Evolutionary conservation across 176 grass and related monocot genomes (phyloP).

Genomic region (Oryza glaberrima): DNA sequence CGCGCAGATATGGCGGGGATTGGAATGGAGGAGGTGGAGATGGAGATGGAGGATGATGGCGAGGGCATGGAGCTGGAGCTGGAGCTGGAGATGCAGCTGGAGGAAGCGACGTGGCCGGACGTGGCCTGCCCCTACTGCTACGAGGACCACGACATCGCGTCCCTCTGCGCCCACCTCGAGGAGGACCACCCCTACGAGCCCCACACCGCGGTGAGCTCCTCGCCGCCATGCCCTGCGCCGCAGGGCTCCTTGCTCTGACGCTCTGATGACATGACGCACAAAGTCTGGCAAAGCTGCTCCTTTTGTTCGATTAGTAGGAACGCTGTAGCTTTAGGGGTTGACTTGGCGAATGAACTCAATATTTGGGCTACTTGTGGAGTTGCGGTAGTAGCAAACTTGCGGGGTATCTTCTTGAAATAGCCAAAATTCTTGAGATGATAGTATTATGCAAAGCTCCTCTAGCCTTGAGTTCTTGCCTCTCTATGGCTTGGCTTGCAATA

Average conservation of each 20-base stretch:
- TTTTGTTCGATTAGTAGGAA: constrained; percentile 19
- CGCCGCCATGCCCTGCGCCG: neutral
- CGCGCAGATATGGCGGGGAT: constrained; percentile 55
- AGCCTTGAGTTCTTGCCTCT: neutral
- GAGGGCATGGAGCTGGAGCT: constrained; percentile 53
- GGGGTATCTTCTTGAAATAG: neutral
- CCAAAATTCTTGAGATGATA: neutral
- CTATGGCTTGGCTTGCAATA: neutral
- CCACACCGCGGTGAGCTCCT: constrained; percentile 66
- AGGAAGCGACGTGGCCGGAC: constrained; percentile 68
- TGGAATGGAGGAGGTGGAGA: constrained; percentile 72
- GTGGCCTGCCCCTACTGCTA: constrained; percentile 96
- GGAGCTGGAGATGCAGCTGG: constrained; percentile 48
- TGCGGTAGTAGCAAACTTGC: neutral
- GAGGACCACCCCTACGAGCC: constrained; percentile 93
- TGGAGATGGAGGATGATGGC: constrained; percentile 52
- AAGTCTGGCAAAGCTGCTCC: neutral
- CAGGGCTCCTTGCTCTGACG: neutral
- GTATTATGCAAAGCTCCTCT: neutral
- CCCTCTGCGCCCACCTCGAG: constrained; percentile 85
- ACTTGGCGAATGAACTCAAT: neutral
- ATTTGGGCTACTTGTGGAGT: neutral
- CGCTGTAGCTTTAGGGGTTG: constrained; percentile 27
- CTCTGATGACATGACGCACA: neutral
- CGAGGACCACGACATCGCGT: constrained; percentile 88